phyloP scores from a whole-genome alignment of 345 rosid species.

The Trapa bicornis region DNA sequence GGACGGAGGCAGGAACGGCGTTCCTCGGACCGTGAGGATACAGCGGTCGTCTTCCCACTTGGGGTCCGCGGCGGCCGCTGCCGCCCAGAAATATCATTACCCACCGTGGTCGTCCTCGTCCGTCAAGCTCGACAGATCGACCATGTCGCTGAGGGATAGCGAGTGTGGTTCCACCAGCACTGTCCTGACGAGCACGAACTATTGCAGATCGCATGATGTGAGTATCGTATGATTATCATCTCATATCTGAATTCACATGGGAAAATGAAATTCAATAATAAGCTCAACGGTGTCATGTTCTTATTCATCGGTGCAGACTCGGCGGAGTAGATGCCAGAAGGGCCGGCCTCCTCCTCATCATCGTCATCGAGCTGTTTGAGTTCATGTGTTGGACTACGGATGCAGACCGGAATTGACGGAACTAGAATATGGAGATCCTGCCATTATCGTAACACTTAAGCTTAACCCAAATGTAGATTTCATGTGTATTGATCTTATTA shows the following conservation, averaged over 20 bases:
- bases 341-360: conserved; percentile 1
- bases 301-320: conserved; percentile 15
- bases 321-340: conserved; percentile 17
- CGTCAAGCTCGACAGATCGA: conserved; percentile 65
- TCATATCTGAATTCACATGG: background rate
- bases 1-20: conserved; percentile 45
- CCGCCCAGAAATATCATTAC: conserved; percentile 41
- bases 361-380: background rate
- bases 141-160: conserved; percentile 57
- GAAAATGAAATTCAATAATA: background rate
- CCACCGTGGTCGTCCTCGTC: conserved; percentile 79
- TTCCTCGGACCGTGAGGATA: conserved; percentile 66
- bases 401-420: background rate
- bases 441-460: background rate
- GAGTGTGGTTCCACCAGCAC: conserved; percentile 86
- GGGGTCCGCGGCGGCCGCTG: conserved; percentile 21
- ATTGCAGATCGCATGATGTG: conserved; percentile 53
- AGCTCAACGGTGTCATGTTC: background rate
- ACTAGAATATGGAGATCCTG: background rate
- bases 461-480: background rate
- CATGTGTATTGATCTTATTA: background rate
- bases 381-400: background rate
- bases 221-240: conserved; percentile 5
- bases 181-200: conserved; percentile 36
- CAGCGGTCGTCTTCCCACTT: conserved; percentile 80